phyloP scores from a whole-genome alignment of 2,329 filamentous ascomycete genomes.

The Volutella citrinella region DNA sequence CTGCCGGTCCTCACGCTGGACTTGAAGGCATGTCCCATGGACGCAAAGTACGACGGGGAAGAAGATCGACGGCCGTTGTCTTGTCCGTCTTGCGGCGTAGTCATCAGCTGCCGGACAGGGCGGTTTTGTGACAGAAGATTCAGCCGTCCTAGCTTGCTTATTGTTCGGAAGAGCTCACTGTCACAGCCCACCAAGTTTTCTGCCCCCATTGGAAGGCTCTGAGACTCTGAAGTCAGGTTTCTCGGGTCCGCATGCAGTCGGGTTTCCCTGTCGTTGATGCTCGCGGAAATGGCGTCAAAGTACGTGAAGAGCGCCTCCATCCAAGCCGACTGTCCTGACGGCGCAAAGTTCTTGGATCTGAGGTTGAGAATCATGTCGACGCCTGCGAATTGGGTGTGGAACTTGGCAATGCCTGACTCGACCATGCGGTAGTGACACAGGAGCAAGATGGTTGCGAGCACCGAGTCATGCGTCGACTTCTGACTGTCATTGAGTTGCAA shows the following conservation, averaged over 20 bases:
- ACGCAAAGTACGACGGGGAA: conserved; percentile 38
- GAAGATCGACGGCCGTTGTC: conserved; percentile 28
- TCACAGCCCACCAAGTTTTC: conserved; percentile 91
- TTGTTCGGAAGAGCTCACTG: conserved; percentile 78
- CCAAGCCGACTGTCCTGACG: conserved; percentile 73
- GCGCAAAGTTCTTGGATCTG: conserved; percentile 49
- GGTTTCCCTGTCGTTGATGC: conserved; percentile 86
- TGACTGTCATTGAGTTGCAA: conserved; percentile 74
- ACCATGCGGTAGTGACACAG: conserved; percentile 92
- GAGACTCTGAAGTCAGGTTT: conserved; percentile 47
- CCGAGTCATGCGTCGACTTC: conserved; percentile 78
- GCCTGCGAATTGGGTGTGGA: conserved; percentile 88
- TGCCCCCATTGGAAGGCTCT: conserved; percentile 56
- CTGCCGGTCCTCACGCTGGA: conserved; percentile 22
- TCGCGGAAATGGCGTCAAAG: conserved; percentile 89
- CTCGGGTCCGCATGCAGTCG: conserved; percentile 71
- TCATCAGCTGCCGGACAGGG: conserved; percentile 41
- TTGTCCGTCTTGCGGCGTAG: conserved; percentile 11
- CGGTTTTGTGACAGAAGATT: conserved; percentile 78
- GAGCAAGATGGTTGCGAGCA: conserved; percentile 81
- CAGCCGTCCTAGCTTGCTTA: conserved; percentile 77
- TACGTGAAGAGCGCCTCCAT: conserved; percentile 92
- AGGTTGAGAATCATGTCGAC: conserved; percentile 86
- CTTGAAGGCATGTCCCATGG: conserved; percentile 42
- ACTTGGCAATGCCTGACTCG: conserved; percentile 88